A percentile compares a stretch with the other conserved stretches of the same genome.
These are phyloP conservation scores for Lenzites betulinus DNA, from an alignment of 768 basidiomycete genomes.

Conservation along the genomic window DNA sequence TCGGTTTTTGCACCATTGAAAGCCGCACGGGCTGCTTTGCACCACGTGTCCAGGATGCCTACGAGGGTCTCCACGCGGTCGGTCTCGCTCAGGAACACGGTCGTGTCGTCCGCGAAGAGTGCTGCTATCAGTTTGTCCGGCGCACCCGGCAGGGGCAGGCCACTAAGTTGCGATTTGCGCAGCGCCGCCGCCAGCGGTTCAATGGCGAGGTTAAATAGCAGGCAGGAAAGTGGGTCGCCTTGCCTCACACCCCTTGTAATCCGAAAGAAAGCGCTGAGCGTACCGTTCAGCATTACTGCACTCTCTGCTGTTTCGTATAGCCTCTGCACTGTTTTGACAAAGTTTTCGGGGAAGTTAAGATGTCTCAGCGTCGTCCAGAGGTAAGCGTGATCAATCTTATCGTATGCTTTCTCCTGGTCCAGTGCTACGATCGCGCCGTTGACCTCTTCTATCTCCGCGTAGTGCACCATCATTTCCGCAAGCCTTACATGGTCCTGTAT, in stretches of 20 bases:
- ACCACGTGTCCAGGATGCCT: too few species aligned
- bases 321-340: slow-evolving; percentile 29
- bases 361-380: slow-evolving; percentile 6
- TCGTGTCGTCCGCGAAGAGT: slow-evolving; percentile 34
- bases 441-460: slow-evolving; percentile 9
- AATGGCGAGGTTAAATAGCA: slow-evolving; percentile 35
- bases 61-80: slow-evolving; percentile 25
- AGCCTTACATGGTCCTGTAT: slow-evolving; percentile 38
- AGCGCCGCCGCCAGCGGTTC: slow-evolving; percentile 32
- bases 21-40: too few species aligned
- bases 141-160: slow-evolving; percentile 20
- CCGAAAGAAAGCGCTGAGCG: slow-evolving; percentile 26
- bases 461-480: slow-evolving; percentile 17
- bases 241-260: slow-evolving; percentile 38
- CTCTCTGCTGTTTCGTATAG: slow-evolving; percentile 36
- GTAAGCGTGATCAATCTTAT: slow-evolving; percentile 18
- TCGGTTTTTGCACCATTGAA: too few species aligned
- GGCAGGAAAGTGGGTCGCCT: slow-evolving; percentile 37
- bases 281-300: slow-evolving; percentile 36
- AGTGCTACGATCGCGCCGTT: not conserved
- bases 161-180: slow-evolving; percentile 18
- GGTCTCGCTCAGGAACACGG: slow-evolving; percentile 28
- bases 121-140: slow-evolving; percentile 14
- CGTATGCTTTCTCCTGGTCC: too few species aligned
- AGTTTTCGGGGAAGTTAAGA: slow-evolving; percentile 3